These are phyloP conservation scores for Blastobotrys persicus DNA, from an alignment of 1,139 yeast genomes.

Conservation along the genomic window DNA sequence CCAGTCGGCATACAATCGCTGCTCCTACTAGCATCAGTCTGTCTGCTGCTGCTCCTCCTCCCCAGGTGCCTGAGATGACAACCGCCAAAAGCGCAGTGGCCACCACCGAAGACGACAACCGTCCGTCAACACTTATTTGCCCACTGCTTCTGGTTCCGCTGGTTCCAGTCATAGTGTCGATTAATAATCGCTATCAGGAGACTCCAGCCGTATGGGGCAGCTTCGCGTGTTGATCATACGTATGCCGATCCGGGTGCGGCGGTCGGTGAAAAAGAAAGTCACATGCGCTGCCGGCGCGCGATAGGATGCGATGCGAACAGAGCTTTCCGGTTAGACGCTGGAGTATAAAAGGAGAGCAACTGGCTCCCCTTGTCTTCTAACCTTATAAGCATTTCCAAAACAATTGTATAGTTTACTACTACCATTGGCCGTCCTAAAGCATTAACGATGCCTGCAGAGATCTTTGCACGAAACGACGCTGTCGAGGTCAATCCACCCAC, in stretches of 20 bases:
- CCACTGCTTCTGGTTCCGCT: neutral
- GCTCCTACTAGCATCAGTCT: neutral
- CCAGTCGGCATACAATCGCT: neutral
- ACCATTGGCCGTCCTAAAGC: neutral
- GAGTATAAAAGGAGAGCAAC: neutral
- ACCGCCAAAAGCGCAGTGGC: neutral
- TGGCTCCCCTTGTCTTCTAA: neutral
- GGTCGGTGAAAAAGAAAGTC: neutral
- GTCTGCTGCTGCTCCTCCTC: too few species aligned
- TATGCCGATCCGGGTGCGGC: conserved; percentile 6
- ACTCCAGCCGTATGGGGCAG: neutral
- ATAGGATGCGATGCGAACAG: neutral
- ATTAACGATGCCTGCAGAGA: conserved; percentile 9
- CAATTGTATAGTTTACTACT: neutral
- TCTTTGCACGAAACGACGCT: conserved; percentile 47
- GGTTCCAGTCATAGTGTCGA: neutral
- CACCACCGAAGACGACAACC: too few species aligned
- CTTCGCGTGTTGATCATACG: conserved; percentile 3
- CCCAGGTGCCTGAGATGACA: too few species aligned
- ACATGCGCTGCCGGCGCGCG: neutral
- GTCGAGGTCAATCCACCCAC: conserved; percentile 47
- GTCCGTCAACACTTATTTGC: too few species aligned
- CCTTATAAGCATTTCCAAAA: neutral
- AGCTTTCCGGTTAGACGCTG: conserved; percentile 8
- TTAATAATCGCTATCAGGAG: conserved; percentile 7